phyloP scores from a whole-genome alignment of 1,284 basidiomycete species.

The Fistulina hepatica region DNA sequence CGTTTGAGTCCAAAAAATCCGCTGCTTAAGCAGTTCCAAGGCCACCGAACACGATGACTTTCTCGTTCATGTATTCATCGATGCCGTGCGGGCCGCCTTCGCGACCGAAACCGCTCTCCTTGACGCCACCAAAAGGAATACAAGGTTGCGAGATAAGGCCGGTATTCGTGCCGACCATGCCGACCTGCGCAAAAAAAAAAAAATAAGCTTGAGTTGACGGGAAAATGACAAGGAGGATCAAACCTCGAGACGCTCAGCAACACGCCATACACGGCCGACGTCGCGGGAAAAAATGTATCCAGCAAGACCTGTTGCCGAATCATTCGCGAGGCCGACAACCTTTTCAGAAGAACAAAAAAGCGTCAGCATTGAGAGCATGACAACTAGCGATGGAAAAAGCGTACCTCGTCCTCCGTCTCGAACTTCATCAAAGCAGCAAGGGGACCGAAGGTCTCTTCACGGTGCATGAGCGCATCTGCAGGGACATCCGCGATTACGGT shows the following conservation, averaged over 20 bases:
- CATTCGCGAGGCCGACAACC: constrained; percentile 82
- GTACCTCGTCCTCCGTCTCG: constrained; percentile 86
- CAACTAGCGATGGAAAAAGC: too few species aligned
- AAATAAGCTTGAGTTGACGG: too few species aligned
- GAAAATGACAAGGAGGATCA: too few species aligned
- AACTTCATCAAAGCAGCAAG: constrained; percentile 74
- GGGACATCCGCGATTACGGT: constrained; percentile 90
- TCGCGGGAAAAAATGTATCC: constrained; percentile 93
- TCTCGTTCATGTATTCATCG: constrained; percentile 74
- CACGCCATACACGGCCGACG: constrained; percentile 84
- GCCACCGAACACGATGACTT: constrained; percentile 72
- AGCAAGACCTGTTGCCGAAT: constrained; percentile 78
- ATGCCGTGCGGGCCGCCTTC: constrained; percentile 71
- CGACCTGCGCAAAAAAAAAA: constrained; percentile 1
- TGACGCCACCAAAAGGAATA: constrained; percentile 91
- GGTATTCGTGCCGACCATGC: constrained; percentile 87
- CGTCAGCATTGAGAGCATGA: too few species aligned
- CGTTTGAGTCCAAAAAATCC: too few species aligned
- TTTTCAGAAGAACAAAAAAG: too few species aligned
- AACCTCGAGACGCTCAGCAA: constrained; percentile 94
- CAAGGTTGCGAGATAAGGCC: constrained; percentile 70
- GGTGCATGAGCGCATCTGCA: constrained; percentile 44
- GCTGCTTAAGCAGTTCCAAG: too few species aligned
- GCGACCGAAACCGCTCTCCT: constrained; percentile 75
- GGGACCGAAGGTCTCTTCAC: constrained; percentile 88